phyloP scores from a whole-genome alignment of 139 green algal genomes.

The Deuterostichococcus epilithicus region DNA sequence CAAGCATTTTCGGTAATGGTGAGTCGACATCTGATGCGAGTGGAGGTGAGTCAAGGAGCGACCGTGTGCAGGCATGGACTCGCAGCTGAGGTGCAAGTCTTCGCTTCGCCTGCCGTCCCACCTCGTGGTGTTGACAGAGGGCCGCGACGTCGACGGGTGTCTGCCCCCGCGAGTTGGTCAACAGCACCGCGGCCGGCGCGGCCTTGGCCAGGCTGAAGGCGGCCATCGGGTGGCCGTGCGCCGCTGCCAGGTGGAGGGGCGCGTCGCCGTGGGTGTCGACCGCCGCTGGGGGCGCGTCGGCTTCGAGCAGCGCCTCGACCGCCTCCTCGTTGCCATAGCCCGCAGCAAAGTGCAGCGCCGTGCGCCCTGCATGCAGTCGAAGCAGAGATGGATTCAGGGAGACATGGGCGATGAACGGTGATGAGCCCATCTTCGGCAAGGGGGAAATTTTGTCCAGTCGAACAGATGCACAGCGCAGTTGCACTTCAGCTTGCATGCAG shows the following conservation, averaged over 20 bases:
- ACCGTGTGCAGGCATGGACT: no score
- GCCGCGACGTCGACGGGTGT: conserved; percentile 55
- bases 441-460: no score
- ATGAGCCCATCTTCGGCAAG: no score
- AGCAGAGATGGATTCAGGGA: not conserved
- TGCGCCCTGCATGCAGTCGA: conserved; percentile 32
- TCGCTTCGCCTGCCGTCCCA: no score
- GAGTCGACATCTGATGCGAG: no score
- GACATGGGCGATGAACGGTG: no score
- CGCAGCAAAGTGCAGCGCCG: conserved; percentile 56
- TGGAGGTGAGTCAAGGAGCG: no score
- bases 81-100: no score
- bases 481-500: no score
- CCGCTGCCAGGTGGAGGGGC: conserved; percentile 57
- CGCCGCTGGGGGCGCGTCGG: not conserved
- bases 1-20: no score
- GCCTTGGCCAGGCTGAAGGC: conserved; percentile 57
- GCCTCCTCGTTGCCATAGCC: conserved; percentile 55
- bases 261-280: conserved; percentile 41
- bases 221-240: conserved; percentile 61
- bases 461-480: no score
- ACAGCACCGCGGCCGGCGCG: conserved; percentile 37
- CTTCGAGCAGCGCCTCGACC: conserved; percentile 44
- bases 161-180: conserved; percentile 37
- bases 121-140: conserved; percentile 47